A percentile compares a stretch with the other conserved stretches of the same genome.
These are phyloP conservation scores for Ustilago trichophora DNA, from an alignment of 1,284 basidiomycete species.

Conservation along the genomic window DNA sequence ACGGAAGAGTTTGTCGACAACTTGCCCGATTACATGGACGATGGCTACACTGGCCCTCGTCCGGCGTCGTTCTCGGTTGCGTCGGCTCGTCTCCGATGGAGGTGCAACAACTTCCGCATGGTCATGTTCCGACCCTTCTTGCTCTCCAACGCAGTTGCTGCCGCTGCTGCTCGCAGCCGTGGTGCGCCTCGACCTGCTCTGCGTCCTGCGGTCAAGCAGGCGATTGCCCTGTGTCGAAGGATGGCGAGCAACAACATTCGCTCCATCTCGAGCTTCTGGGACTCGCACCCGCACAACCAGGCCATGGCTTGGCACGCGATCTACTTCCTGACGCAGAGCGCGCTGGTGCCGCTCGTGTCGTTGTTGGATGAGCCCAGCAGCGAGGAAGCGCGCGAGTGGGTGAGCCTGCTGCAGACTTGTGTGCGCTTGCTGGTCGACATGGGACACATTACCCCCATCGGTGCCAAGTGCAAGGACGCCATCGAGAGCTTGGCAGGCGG, in stretches of 20 bases:
- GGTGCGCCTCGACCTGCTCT: constrained; percentile 30
- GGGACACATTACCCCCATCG: constrained; percentile 43
- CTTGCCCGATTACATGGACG: constrained; percentile 43
- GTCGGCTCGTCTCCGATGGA: constrained; percentile 42
- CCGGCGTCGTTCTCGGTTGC: constrained; percentile 43
- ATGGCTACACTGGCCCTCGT: constrained; percentile 21
- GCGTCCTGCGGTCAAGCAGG: constrained; percentile 46
- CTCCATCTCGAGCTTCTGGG: constrained; percentile 48
- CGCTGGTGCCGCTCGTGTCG: constrained; percentile 45
- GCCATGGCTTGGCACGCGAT: constrained; percentile 49
- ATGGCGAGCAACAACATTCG: constrained; percentile 45
- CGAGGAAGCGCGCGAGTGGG: constrained; percentile 40
- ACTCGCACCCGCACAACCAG: constrained; percentile 48
- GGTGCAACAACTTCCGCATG: constrained; percentile 52
- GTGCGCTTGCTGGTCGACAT: constrained; percentile 41
- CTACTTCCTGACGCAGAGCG: constrained; percentile 50
- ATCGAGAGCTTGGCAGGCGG: constrained; percentile 36
- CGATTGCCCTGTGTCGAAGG: constrained; percentile 41
- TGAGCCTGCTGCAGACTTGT: constrained; percentile 31
- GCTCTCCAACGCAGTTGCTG: constrained; percentile 42
- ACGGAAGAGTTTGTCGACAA: constrained; percentile 44
- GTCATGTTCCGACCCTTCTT: constrained; percentile 51
- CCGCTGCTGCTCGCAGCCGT: constrained; percentile 33
- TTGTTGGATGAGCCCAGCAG: constrained; percentile 35
- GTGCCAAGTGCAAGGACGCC: constrained; percentile 47